Evolutionary conservation across 805 yeast genomes (phyloP), one percentile per base, ranked within the genome.

Genomic region (Metschnikowia hibisci): DNA sequence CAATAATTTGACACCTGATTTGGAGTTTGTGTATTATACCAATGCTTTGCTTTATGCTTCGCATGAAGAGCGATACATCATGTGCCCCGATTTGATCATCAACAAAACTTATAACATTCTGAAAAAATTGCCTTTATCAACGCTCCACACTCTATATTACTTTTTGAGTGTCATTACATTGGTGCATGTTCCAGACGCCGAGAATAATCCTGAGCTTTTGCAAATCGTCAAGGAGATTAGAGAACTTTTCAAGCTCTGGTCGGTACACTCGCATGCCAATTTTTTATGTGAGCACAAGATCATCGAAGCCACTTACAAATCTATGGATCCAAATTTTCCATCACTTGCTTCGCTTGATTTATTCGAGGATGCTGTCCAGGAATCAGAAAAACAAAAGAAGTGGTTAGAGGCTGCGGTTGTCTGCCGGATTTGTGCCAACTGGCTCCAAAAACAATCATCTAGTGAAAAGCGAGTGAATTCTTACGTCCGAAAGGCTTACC

Each of bases 301-400:
- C 6, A 47, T 74, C 13, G 54, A 60, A 29, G 77, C 77, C 2
- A 50, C 57, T 20, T 34, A 48, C 12, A 52, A 42, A 20, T 44
- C 57, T 7, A 52, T 55, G 2, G 51, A 52, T 4, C 46, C 45
- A 3, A 29, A 27, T 0, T 18, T 27, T 1, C 52, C 69, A 4
- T 64, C 65, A 14, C 50, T 77, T 15, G 68, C 62, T 16, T 59
- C 67, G 3, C 52, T 77, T 7, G 80, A 76, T 45, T 47, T 58
- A 13, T 77, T 69, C 50, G 77, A 74, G 41, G 67, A 61, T 18
- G 73, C 79, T 0, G 61, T 74, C n/a, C 69, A 65, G n/a, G 39
- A 46, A 4, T 71, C 76, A 1, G 53, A 56, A 5, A 47, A 48
- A n/a, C 45, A 54, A 29, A 60, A 61, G 9, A 51, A 60, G 14